These are phyloP conservation scores for Hyphopichia burtonii DNA, from an alignment of 1,139 yeast species.

Conservation along the genomic window DNA sequence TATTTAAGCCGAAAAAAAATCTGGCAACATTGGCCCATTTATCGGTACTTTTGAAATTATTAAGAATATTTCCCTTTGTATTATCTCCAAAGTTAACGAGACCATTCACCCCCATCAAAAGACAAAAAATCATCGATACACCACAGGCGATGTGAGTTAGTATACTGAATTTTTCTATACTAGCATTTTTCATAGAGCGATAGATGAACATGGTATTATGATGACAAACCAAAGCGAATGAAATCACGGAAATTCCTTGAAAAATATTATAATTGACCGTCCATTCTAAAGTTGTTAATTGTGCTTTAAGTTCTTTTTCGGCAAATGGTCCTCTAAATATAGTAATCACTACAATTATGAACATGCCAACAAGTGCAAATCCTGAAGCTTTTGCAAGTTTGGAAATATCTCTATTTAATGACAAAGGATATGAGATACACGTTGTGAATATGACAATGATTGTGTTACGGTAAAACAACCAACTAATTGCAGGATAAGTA, in stretches of 20 bases:
- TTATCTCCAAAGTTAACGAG: constrained; percentile 69
- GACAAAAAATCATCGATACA: constrained; percentile 78
- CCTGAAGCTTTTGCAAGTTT: constrained; percentile 87
- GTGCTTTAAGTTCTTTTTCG: constrained; percentile 46
- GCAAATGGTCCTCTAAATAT: constrained; percentile 70
- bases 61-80: constrained; percentile 83
- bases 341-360: constrained; percentile 71
- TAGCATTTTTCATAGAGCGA: constrained; percentile 75
- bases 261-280: constrained; percentile 66
- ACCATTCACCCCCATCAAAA: constrained; percentile 79
- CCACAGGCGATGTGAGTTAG: constrained; percentile 84
- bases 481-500: constrained; percentile 30
- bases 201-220: constrained; percentile 89
- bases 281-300: constrained; percentile 46
- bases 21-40: constrained; percentile 78
- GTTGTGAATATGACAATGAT: constrained; percentile 69
- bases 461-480: constrained; percentile 63
- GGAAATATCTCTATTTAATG: constrained; percentile 77
- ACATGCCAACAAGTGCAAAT: constrained; percentile 82
- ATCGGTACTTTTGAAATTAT: constrained; percentile 80
- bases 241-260: constrained; percentile 88
- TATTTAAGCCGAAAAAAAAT: constrained; percentile 87
- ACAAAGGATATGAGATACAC: constrained; percentile 78
- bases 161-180: constrained; percentile 67
- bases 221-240: constrained; percentile 92